Percentiles rank a stretch among this genome's conserved stretches.
These are phyloP conservation scores for Notholithocarpus densiflorus DNA, from an alignment of 306 rosid genomes.

Conservation along the genomic window DNA sequence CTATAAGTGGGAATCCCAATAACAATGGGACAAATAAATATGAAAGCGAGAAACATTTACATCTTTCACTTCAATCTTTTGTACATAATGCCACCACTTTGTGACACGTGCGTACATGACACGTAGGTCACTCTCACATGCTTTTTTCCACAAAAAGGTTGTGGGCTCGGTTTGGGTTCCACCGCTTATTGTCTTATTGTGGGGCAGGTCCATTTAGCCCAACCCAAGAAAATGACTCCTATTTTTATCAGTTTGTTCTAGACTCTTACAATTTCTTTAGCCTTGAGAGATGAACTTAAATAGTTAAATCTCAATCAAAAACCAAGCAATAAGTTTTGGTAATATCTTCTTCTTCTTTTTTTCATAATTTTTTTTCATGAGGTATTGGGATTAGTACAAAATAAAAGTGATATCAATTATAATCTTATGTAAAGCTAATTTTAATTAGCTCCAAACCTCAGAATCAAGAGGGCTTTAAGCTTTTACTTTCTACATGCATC, in stretches of 20 bases:
- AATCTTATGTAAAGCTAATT: no score
- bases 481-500: background rate
- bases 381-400: background rate
- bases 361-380: no score
- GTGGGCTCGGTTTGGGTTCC: slow-evolving; percentile 6
- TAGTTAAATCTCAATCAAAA: no score
- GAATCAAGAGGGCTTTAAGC: background rate
- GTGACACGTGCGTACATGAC: slow-evolving; percentile 31
- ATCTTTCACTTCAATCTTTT: background rate
- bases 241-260: background rate
- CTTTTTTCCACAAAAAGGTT: slow-evolving; percentile 25
- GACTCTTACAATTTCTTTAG: background rate
- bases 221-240: slow-evolving; percentile 12
- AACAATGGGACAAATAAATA: background rate
- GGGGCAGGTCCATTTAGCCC: background rate
- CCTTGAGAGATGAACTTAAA: background rate
- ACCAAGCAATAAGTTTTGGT: no score
- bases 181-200: slow-evolving; percentile 24
- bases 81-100: slow-evolving; percentile 7
- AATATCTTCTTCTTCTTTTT: no score
- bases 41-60: background rate
- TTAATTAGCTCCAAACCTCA: no score
- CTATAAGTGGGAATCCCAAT: background rate
- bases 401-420: background rate
- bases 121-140: slow-evolving; percentile 17